phyloP scores from a whole-genome alignment of 1,139 yeast genomes.

The Taiozyma sp. region DNA sequence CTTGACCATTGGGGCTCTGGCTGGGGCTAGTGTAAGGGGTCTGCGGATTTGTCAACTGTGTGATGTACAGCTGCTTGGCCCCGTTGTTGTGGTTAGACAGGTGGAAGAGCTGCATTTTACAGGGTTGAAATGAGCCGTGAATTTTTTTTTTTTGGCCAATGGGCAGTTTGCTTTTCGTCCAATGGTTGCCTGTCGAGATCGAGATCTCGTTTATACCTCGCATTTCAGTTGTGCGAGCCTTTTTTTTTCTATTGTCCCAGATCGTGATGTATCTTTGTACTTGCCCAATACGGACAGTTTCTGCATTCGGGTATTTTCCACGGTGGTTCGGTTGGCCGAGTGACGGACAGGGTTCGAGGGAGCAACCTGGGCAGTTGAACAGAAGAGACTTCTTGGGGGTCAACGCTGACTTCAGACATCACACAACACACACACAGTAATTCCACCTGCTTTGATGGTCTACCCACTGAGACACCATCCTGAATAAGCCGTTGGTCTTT shows the following conservation, averaged over 20 bases:
- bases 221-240: too few relatives aligned
- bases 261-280: conserved; percentile 5
- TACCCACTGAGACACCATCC: too few relatives aligned
- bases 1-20: background rate
- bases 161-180: background rate
- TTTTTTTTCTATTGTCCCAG: too few relatives aligned
- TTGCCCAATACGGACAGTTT: background rate
- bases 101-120: background rate
- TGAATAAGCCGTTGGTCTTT: too few relatives aligned
- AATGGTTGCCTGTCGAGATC: too few relatives aligned
- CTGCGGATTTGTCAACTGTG: background rate
- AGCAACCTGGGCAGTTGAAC: too few relatives aligned
- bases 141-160: background rate
- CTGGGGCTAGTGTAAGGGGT: background rate
- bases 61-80: background rate
- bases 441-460: too few relatives aligned
- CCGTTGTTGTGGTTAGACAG: background rate
- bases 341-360: too few relatives aligned
- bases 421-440: too few relatives aligned
- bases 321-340: background rate
- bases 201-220: too few relatives aligned
- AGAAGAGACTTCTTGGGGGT: too few relatives aligned
- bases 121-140: background rate
- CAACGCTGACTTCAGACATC: too few relatives aligned
- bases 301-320: background rate